Conservation (phyloP, 768 basidiomycete species). For the Psilocybe sp. region DNA sequence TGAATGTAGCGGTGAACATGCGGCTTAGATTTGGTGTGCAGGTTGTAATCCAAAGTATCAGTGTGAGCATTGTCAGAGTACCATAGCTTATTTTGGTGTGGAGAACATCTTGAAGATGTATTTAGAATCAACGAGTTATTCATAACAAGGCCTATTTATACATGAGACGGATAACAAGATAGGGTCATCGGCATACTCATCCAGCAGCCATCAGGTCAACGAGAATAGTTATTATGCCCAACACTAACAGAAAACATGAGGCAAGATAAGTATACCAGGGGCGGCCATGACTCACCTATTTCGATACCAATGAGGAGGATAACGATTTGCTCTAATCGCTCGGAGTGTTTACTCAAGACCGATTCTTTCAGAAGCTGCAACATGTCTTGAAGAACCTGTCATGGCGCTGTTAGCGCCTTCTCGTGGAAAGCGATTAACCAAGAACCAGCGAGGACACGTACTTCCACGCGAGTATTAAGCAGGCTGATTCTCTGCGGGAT, state of each 20-base stretch:
- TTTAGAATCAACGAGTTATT: too few relatives aligned
- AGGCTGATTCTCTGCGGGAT: conserved; percentile 92
- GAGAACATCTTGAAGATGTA: too few relatives aligned
- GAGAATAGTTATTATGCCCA: conserved; percentile 88
- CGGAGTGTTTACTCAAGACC: conserved; percentile 86
- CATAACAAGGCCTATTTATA: too few relatives aligned
- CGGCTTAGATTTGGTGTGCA: too few relatives aligned
- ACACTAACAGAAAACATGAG: conserved; percentile 41
- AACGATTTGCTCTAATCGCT: conserved; percentile 90
- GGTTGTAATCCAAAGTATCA: too few relatives aligned
- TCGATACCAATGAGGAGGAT: conserved; percentile 89
- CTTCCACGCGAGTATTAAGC: conserved; percentile 91
- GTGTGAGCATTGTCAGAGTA: too few relatives aligned
- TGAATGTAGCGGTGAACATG: too few relatives aligned
- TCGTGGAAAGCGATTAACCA: not conserved
- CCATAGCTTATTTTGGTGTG: too few relatives aligned
- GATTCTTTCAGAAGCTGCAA: conserved; percentile 92
- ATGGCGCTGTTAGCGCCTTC: not conserved
- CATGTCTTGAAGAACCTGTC: conserved; percentile 93
- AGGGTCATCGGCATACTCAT: not conserved
- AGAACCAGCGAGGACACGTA: conserved; percentile 28
- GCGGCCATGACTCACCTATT: conserved; percentile 51
- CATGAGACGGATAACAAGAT: too few relatives aligned
- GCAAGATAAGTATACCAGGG: not conserved
- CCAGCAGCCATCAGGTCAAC: conserved; percentile 66